Base-by-base conservation (phyloP, 192 early-diverging fungal genomes). In the Backusella tuberculispora region DNA sequence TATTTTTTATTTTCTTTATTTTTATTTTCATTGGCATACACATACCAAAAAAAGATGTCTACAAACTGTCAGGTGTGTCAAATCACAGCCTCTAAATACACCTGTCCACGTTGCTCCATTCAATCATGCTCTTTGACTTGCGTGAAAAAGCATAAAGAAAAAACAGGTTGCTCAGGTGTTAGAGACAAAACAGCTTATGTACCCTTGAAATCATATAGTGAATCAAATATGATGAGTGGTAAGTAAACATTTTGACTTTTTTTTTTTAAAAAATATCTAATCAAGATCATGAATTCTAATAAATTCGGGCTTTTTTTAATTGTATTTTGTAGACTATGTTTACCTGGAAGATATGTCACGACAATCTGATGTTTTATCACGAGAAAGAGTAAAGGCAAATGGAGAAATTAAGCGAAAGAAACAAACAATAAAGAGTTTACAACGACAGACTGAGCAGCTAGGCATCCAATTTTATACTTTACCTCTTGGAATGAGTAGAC, bases 191-290 rank as follows among this genome's bases (percentile, higher is more conserved):
- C 88, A 0, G 84, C 86, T 41, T 94, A 86, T 73, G 84, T 94
- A 3, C 81, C 84, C 38, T 72, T 86, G 6, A 84, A 81, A 50
- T 78, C 90, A 66, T 94, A 90, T 74, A 86, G 78, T 68, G 84
- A 88, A 41, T 82, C 83, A 19, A 87, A 88, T 66, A 87, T 93
- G 84, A 87, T 91, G 83, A 93, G 88, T 78, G 92, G 89, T 90
- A 83, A 76, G 69, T 3, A 38, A 2, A 47, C 14, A 1, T 14
- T 34, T 46, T 10, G 2, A 47, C 42, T 38, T 5, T 15, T 10
- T 53, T 72, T 76, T 19, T 76, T 76, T 24, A 50, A 6, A 14
- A 46, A 12, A 14, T 15, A n/a, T 34, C 45, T 29, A 53, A 50
- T 66, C 29, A 24, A 13, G 46, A 63, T 65, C n/a, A n/a, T n/a